Evolutionary conservation across 768 basidiomycete species (phyloP).

Genomic region (Lentinus tigrinus): DNA sequence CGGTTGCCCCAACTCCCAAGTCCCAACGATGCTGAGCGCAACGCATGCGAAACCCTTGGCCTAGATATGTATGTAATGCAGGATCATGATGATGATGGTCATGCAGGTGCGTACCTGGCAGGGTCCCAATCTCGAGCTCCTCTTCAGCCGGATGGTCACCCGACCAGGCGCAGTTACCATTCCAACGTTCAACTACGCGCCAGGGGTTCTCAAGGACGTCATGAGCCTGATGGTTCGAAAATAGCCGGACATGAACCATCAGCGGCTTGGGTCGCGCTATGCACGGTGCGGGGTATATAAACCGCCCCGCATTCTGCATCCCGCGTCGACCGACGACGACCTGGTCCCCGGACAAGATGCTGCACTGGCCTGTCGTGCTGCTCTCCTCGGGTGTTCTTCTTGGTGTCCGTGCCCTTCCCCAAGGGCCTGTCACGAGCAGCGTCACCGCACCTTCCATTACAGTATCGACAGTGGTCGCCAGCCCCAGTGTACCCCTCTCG

Average conservation of each 20-base stretch:
- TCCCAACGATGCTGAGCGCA: too few species aligned
- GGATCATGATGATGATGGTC: not conserved
- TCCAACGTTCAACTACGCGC: not conserved
- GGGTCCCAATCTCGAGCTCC: not conserved
- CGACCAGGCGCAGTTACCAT: conserved; percentile 5
- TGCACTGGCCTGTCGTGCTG: conserved; percentile 1
- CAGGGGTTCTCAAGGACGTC: conserved; percentile 7
- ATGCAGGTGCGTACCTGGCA: not conserved
- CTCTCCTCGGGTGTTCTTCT: conserved; percentile 3
- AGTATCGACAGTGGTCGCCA: conserved; percentile 62
- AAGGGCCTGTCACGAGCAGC: conserved; percentile 4
- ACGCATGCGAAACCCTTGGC: too few species aligned
- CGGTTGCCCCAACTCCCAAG: too few species aligned
- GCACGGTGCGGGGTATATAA: conserved; percentile 4
- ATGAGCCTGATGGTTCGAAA: conserved; percentile 6
- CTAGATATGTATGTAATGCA: too few species aligned
- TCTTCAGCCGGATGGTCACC: conserved; percentile 3
- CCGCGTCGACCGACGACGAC: conserved; percentile 7
- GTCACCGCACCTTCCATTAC: conserved; percentile 35
- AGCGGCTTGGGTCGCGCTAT: not conserved
- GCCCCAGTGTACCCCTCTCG: conserved; percentile 53
- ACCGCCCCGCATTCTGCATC: not conserved
- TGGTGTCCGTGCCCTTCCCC: conserved; percentile 12
- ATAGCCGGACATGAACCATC: conserved; percentile 2
- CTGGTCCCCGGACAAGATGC: not conserved